A percentile compares a stretch with the other conserved stretches of the same genome.
Conservation (phyloP, 345 rosid genomes). For the Balakata baccata region DNA sequence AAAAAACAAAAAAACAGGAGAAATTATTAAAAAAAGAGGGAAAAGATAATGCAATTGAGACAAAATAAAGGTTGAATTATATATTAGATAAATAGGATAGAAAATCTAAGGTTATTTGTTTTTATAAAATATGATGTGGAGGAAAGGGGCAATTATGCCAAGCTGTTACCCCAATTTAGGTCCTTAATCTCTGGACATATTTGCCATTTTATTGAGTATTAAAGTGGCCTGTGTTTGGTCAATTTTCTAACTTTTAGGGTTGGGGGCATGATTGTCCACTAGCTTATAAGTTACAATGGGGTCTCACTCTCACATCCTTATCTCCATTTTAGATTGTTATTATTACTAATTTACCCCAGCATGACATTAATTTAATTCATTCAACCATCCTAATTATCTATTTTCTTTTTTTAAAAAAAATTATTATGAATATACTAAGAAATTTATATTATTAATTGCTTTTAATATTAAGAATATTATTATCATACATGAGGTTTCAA, state of each 20-base stretch:
- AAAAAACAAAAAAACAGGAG: too few species aligned
- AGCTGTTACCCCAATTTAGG: constrained; percentile 29
- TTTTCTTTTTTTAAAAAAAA: too few species aligned
- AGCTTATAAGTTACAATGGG: not conserved
- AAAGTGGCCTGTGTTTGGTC: constrained; percentile 31
- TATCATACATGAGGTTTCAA: not conserved
- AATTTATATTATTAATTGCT: too few species aligned
- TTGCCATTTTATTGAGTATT: constrained; percentile 31
- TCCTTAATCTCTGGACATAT: constrained; percentile 29
- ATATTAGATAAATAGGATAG: not conserved
- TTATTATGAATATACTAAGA: too few species aligned
- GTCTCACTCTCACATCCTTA: not conserved
- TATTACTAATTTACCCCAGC: too few species aligned
- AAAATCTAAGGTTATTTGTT: constrained; percentile 17
- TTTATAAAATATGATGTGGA: constrained; percentile 7
- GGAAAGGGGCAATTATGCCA: constrained; percentile 30
- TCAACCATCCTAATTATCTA: too few species aligned
- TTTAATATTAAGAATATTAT: too few species aligned
- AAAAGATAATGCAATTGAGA: constrained; percentile 12
- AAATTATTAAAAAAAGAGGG: constrained; percentile 7
- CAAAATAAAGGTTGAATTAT: not conserved
- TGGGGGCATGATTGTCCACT: constrained; percentile 1
- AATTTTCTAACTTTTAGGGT: constrained; percentile 5
- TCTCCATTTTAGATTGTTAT: not conserved
- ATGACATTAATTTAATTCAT: too few species aligned